Percentiles rank a stretch among this genome's conserved stretches.
Conservation (phyloP, 2,329 filamentous ascomycete species). For the Stemphylium lycopersici region DNA sequence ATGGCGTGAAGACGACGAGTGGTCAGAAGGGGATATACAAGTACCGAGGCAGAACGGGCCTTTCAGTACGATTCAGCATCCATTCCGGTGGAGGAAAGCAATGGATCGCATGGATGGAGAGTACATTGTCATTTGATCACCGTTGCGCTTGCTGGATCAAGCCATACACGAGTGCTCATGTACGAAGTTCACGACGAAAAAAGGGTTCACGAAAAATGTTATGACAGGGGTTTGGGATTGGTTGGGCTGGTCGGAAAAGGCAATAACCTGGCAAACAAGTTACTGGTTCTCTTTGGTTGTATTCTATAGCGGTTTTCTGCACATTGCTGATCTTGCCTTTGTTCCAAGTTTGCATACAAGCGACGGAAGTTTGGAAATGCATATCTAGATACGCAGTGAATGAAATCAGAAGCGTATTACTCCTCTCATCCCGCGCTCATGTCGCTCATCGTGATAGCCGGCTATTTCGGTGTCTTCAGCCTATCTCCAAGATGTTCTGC, state of each 20-base stretch:
- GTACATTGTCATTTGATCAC: conserved; percentile 57
- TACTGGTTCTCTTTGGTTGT: conserved; percentile 4
- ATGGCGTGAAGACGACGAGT: conserved; percentile 67
- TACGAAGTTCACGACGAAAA: conserved; percentile 10
- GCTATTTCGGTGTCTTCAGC: too few relatives aligned
- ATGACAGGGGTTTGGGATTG: conserved; percentile 15
- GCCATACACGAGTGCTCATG: not conserved
- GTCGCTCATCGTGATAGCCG: not conserved
- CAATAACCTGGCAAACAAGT: not conserved
- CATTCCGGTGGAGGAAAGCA: conserved; percentile 57
- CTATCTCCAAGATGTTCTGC: not conserved
- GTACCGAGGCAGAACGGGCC: conserved; percentile 26
- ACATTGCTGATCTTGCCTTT: not conserved
- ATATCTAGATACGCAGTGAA: not conserved
- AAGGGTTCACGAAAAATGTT: conserved; percentile 5
- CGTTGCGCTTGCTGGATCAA: conserved; percentile 20
- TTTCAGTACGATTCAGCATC: conserved; percentile 41
- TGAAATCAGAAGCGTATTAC: conserved; percentile 1
- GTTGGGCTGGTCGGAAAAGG: conserved; percentile 9
- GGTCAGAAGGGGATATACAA: conserved; percentile 30
- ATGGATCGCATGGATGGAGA: conserved; percentile 59
- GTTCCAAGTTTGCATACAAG: not conserved
- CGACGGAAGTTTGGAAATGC: not conserved
- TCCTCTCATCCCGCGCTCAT: not conserved
- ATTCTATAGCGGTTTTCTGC: conserved; percentile 13